A percentile compares a stretch with the other conserved stretches of the same genome.
Evolutionary conservation across 2,329 filamentous ascomycete species (phyloP).

Genomic region (Chaetomium globosum): DNA sequence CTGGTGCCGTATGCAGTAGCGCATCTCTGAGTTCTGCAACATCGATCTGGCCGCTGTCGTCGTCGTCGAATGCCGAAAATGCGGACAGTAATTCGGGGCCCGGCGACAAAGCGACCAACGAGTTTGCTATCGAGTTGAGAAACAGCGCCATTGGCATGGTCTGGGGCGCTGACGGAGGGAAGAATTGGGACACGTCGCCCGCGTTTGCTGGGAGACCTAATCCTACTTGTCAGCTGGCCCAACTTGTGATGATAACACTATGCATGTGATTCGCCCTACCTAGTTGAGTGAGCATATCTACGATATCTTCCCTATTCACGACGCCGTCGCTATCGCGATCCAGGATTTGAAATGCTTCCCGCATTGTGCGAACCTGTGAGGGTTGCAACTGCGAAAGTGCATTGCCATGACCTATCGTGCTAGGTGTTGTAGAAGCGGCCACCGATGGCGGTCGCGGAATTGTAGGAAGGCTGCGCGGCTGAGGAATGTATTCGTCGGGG

Average conservation of each 20-base stretch:
- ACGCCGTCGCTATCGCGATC: constrained; percentile 85
- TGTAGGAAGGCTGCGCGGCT: constrained; percentile 22
- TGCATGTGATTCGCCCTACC: constrained; percentile 51
- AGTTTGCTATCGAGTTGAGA: constrained; percentile 76
- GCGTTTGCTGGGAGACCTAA: constrained; percentile 72
- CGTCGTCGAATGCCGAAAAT: constrained; percentile 92
- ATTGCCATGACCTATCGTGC: constrained; percentile 43
- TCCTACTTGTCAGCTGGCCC: constrained; percentile 14
- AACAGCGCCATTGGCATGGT: constrained; percentile 84
- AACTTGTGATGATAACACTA: neutral
- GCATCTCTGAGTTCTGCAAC: constrained; percentile 80
- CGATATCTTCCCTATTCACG: constrained; percentile 80
- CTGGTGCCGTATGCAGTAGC: constrained; percentile 77
- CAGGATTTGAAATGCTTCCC: constrained; percentile 91
- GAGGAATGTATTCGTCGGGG: constrained; percentile 20
- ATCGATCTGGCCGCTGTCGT: constrained; percentile 92
- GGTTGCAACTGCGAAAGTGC: constrained; percentile 74
- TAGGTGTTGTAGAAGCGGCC: neutral
- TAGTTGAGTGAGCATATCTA: constrained; percentile 83
- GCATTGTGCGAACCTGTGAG: constrained; percentile 80
- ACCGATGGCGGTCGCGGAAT: constrained; percentile 20
- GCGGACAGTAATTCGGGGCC: constrained; percentile 81
- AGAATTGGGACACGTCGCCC: constrained; percentile 76
- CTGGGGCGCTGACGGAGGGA: constrained; percentile 70
- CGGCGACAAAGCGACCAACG: constrained; percentile 74